These are phyloP conservation scores for Kodamaea neixiangensis DNA, from an alignment of 805 yeast genomes.

Conservation along the genomic window DNA sequence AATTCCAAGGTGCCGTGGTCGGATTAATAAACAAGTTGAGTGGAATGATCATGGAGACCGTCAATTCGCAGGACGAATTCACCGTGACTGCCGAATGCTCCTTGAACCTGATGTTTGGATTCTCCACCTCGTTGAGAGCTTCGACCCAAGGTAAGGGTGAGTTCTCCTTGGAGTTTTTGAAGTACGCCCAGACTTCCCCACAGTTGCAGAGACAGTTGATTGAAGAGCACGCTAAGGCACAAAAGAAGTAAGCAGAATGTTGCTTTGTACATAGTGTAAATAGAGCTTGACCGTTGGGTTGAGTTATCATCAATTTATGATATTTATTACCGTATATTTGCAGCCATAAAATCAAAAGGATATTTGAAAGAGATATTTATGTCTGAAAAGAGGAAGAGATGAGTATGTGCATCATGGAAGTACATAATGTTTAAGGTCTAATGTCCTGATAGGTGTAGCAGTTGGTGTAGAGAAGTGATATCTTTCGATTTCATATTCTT, in stretches of 20 bases:
- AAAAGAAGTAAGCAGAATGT: slow-evolving; percentile 13
- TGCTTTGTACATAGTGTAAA: not conserved
- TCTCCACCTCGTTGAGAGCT: slow-evolving; percentile 93
- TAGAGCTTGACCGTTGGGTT: too few species aligned
- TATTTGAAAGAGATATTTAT: too few species aligned
- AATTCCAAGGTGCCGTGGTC: slow-evolving; percentile 92
- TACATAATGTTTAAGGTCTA: too few species aligned
- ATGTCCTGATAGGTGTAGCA: too few species aligned
- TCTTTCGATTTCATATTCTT: too few species aligned
- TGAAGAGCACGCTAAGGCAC: slow-evolving; percentile 61
- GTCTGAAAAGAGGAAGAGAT: too few species aligned
- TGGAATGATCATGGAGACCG: slow-evolving; percentile 92
- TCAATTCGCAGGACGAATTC: slow-evolving; percentile 91
- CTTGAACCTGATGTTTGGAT: slow-evolving; percentile 94
- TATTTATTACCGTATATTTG: not conserved
- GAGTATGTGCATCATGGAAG: too few species aligned
- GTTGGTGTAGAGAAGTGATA: too few species aligned
- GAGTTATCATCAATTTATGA: too few species aligned
- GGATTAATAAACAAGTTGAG: slow-evolving; percentile 89
- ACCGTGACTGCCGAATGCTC: slow-evolving; percentile 93
- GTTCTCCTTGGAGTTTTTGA: slow-evolving; percentile 90
- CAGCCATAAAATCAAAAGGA: not conserved
- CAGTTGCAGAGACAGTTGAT: slow-evolving; percentile 89
- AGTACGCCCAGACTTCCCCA: slow-evolving; percentile 87
- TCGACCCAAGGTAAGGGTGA: slow-evolving; percentile 99